Base-by-base conservation (phyloP, 2,329 filamentous ascomycete species). In the Fusarium azukiicola region DNA sequence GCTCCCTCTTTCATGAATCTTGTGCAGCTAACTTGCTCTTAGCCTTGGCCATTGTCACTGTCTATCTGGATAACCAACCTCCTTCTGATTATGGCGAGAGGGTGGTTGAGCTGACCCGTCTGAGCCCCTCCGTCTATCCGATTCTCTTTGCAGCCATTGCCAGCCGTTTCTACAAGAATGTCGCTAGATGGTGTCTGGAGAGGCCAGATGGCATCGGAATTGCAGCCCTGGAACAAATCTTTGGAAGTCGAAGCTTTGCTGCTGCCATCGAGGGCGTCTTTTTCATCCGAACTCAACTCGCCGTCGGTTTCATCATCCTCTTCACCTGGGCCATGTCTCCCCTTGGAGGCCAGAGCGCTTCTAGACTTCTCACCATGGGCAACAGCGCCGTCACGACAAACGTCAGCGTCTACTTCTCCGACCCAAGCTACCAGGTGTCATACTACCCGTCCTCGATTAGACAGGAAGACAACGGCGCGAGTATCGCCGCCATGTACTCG, bases 221-320 rank as follows among this genome's bases (percentile, higher is more conserved):
- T 2, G 76, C 27, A 1, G 58, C 67, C 0, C 76, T 78, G 5
- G 76, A 78, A 32, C 74, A 78, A 23, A 44, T 77, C 4, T 74
- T 71, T n/a, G 74, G 74, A 4, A 78, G 76, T 27, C 76, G 76
- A 21, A 78, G 64, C 5, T 69, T 78, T 11, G 76, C 76, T 1
- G 67, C 71, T 2, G 67, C 74, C 1, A 5, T 78, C 1, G 76
- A 77, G 10, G 46, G 72, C 5, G 58, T 78, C 0, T 32, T 78
- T 1, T 66, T 77, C 32, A 63, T 78, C 11, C 74, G 76, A 1
- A 70, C 69, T 2, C 67, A 69, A 2, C 17, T 74, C 0, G 5
- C 58, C 0, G 21, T 77, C 12, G 74, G 76, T 0, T 11, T 71
- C 0, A 7, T 46, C 1, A 76, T 78, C 17, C 47, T 78, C 4